Conservation (phyloP, 495 filamentous ascomycete genomes). For the Penicillium fimorum region DNA sequence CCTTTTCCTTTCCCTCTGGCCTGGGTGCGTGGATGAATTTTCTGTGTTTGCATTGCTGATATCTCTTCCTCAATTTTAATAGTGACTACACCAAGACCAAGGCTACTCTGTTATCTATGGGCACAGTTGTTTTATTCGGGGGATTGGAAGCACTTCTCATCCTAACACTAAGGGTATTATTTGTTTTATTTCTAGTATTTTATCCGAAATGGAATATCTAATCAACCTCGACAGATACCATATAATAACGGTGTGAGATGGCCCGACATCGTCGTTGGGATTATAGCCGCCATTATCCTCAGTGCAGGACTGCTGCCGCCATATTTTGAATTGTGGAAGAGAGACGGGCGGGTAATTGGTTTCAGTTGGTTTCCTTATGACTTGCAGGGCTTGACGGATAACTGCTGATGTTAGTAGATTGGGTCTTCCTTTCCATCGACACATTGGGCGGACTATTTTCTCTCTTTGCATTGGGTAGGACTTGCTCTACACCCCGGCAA, state of each 20-base stretch:
- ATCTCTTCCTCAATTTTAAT: not conserved
- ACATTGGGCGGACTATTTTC: slow-evolving; percentile 73
- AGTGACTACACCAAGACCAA: slow-evolving; percentile 55
- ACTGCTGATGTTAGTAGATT: slow-evolving; percentile 34
- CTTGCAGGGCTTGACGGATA: not conserved
- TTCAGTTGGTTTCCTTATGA: slow-evolving; percentile 51
- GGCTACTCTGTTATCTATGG: slow-evolving; percentile 41
- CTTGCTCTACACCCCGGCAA: not conserved
- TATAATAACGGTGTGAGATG: slow-evolving; percentile 54
- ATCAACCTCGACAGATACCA: slow-evolving; percentile 38
- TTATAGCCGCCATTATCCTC: slow-evolving; percentile 59
- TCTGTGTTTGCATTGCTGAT: not conserved
- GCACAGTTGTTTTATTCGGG: slow-evolving; percentile 48
- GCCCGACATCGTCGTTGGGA: slow-evolving; percentile 59
- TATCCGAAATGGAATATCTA: not conserved
- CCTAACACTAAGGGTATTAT: slow-evolving; percentile 60
- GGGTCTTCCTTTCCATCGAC: slow-evolving; percentile 68
- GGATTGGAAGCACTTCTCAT: slow-evolving; percentile 62
- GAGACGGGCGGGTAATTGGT: slow-evolving; percentile 65
- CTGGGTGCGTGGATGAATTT: not conserved
- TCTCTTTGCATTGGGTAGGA: slow-evolving; percentile 64
- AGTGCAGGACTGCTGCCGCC: slow-evolving; percentile 64
- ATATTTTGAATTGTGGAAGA: slow-evolving; percentile 71
- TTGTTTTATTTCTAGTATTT: slow-evolving; percentile 12
- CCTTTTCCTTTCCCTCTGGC: not conserved